phyloP scores from a whole-genome alignment of 2,329 filamentous ascomycete genomes.

The Coniochaeta pulveracea region DNA sequence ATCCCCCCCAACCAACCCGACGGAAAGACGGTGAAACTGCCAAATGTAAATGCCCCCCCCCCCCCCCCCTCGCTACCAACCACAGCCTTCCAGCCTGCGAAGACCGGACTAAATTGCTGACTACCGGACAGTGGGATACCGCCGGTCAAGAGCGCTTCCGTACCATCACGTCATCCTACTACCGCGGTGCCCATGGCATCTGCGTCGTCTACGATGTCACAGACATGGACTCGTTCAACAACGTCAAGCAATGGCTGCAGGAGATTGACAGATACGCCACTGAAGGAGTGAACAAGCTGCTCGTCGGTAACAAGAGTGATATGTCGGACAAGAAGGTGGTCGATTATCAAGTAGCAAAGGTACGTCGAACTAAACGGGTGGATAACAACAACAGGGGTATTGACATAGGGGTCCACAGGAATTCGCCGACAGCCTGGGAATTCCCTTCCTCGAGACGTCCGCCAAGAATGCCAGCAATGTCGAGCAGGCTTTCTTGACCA shows the following conservation, averaged over 20 bases:
- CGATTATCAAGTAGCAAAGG: conserved; percentile 98
- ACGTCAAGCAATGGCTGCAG: conserved; percentile 99
- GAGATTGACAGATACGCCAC: conserved; percentile 99
- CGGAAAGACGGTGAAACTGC: conserved; percentile 98
- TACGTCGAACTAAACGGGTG: conserved; percentile 28
- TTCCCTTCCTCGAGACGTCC: conserved; percentile 98
- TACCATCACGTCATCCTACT: conserved; percentile 99
- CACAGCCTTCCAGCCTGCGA: background rate
- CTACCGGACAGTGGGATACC: conserved; percentile 75
- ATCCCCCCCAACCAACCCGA: conserved; percentile 99
- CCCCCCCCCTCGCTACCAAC: conserved; percentile 30
- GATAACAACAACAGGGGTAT: no score
- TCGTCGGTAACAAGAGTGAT: conserved; percentile 99
- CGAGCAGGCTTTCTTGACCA: conserved; percentile 98
- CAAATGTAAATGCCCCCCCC: no score
- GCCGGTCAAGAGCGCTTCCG: conserved; percentile 98
- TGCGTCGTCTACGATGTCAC: conserved; percentile 99
- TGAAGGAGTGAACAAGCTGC: conserved; percentile 97
- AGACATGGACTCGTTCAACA: conserved; percentile 99
- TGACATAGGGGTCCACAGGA: no score
- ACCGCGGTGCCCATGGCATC: conserved; percentile 97
- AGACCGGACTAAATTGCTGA: conserved; percentile 14
- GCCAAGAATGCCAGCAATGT: conserved; percentile 99
- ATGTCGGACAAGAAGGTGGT: conserved; percentile 99
- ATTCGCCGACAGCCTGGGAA: conserved; percentile 96